Percentiles rank a stretch among this genome's conserved stretches.
Conservation (phyloP, 352 stramenopile genomes). For the Globisporangium canariense region DNA sequence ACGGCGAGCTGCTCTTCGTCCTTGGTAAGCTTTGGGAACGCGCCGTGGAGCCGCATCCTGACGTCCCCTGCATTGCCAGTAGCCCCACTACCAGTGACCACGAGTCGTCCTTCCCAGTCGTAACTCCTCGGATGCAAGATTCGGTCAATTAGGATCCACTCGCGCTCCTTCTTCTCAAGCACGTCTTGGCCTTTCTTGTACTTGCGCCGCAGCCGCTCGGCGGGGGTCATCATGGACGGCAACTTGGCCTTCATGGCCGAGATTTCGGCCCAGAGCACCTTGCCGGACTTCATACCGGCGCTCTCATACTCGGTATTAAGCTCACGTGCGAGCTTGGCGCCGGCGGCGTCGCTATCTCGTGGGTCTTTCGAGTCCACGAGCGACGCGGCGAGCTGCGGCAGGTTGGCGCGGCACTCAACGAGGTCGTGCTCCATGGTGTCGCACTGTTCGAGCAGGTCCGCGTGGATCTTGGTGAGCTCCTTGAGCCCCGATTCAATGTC, state of each 20-base stretch:
- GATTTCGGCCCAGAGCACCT: constrained; percentile 67
- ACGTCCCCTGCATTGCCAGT: constrained; percentile 10
- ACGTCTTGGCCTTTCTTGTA: constrained; percentile 70
- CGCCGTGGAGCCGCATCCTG: constrained; percentile 41
- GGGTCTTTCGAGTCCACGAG: constrained; percentile 26
- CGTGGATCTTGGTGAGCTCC: constrained; percentile 67
- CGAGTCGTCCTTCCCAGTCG: constrained; percentile 57
- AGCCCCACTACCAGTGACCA: background rate
- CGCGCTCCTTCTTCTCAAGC: constrained; percentile 70
- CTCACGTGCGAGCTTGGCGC: constrained; percentile 45
- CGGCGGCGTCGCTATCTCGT: constrained; percentile 38
- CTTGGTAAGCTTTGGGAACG: constrained; percentile 48
- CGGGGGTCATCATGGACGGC: constrained; percentile 74
- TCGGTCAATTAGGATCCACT: constrained; percentile 75
- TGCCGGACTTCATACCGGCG: constrained; percentile 43
- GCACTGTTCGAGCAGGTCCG: constrained; percentile 56
- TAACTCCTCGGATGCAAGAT: constrained; percentile 63
- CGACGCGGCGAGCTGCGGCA: constrained; percentile 50
- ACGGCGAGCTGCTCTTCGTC: constrained; percentile 61
- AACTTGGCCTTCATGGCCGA: constrained; percentile 73
- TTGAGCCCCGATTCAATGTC: constrained; percentile 62
- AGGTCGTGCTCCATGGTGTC: constrained; percentile 58
- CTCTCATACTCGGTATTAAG: constrained; percentile 66
- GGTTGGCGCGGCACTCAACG: constrained; percentile 39
- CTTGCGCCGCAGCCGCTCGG: constrained; percentile 66